Base-by-base conservation (phyloP, 495 filamentous ascomycete genomes). In the Xylaria telfairii region DNA sequence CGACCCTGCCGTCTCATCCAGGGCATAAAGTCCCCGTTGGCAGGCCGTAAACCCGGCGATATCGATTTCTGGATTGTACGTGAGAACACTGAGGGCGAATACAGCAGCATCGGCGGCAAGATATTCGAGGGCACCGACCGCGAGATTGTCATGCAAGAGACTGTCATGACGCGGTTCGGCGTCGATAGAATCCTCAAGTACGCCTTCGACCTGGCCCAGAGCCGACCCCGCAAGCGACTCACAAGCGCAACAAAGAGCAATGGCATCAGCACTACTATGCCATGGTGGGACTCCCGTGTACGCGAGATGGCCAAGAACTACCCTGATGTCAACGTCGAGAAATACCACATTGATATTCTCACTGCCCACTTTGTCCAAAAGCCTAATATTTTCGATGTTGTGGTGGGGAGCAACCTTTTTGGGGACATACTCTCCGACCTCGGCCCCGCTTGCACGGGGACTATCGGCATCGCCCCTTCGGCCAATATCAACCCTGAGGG, bases 21-120 rank as follows among this genome's bases (percentile, higher is more conserved):
- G 24, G 69, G 69, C 12, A 63, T 67, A 3, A 60, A 60, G 24
- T 67, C 47, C 3, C 0, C 88, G 91, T 67, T 92, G 90, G 81
- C 89, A 84, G 65, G 83, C 86, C 61, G 83, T 90, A 75, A 92
- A 87, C 83, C 85, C 81, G 65, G 92, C 86, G 78, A 81, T 67
- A 90, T 91, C 68, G 90, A 96, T 85, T 95, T 95, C 86, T 94
- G 89, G 86, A 92, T 96, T 82, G 87, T 96, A 73, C 91, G 93
- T 44, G 93, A 95, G 75, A 83, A 95, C 59, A 95, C 92, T 0
- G 93, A 92, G 30, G 92, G 93, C 21, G 93, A 95, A 78, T 95
- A 95, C 82, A 94, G 94, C 75, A 74, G 71, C 47, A 75, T 79
- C 65, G 75, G 77, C 21, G 75, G 77, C 26, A 78, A 78, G 69